Conservation (phyloP, 2,329 filamentous ascomycete genomes). For the Fusarium sp. region DNA sequence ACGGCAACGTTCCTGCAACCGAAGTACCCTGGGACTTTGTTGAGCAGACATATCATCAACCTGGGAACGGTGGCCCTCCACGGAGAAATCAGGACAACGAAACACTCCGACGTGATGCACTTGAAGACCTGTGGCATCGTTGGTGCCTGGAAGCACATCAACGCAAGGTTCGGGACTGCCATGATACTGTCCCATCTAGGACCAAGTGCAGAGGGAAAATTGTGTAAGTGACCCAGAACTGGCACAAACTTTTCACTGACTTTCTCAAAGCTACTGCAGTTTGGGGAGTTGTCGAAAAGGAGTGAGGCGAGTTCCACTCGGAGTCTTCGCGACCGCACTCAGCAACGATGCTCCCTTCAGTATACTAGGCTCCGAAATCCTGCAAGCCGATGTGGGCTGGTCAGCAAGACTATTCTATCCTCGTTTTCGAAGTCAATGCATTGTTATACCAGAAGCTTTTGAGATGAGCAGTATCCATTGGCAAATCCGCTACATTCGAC, state of each 20-base stretch:
- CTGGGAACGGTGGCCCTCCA: too few species aligned
- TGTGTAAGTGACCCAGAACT: neutral
- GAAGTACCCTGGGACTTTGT: accelerated
- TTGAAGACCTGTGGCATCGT: neutral
- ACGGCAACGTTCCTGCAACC: accelerated
- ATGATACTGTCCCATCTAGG: too few species aligned
- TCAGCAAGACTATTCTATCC: neutral
- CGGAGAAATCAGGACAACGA: too few species aligned
- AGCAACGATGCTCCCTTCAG: neutral
- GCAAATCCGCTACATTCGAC: neutral
- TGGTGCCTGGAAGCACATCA: neutral
- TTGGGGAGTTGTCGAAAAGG: neutral
- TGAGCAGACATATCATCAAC: too few species aligned
- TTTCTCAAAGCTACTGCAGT: neutral
- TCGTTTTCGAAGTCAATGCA: neutral
- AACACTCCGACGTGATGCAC: neutral
- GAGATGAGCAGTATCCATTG: neutral
- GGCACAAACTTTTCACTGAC: neutral
- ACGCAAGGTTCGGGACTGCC: too few species aligned
- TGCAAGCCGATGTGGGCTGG: too few species aligned
- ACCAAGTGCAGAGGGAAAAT: neutral
- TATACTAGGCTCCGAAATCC: neutral
- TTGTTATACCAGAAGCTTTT: too few species aligned
- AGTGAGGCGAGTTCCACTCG: neutral
- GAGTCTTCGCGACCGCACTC: neutral